Evolutionary conservation across 345 rosid species (phyloP).

Genomic region (Durio zibethinus): DNA sequence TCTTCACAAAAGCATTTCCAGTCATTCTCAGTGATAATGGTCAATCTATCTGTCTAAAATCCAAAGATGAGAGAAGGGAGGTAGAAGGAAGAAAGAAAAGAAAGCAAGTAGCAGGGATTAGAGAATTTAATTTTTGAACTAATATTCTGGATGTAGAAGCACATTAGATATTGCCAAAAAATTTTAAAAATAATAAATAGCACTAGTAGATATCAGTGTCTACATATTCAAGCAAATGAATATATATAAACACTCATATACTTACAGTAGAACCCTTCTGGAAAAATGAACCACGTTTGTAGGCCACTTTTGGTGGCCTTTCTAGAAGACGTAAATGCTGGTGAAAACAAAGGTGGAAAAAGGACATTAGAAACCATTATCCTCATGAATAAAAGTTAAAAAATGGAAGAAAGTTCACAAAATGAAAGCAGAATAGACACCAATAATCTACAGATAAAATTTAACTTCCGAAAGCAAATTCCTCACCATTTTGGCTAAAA

Average conservation of each 20-base stretch:
- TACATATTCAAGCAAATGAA: background rate
- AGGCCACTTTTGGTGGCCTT: conserved; percentile 75
- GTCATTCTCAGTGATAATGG: conserved; percentile 76
- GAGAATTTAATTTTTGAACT: conserved; percentile 1
- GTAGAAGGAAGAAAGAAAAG: background rate
- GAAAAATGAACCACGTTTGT: conserved; percentile 62
- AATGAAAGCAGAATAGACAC: background rate
- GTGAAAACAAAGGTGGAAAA: conserved; percentile 11
- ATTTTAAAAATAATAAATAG: background rate
- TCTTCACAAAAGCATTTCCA: conserved; percentile 94
- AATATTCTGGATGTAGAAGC: background rate
- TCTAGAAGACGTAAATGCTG: conserved; percentile 83
- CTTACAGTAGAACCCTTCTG: conserved; percentile 78
- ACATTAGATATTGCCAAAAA: background rate
- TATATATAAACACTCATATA: conserved; percentile 20
- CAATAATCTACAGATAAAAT: background rate
- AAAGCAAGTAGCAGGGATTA: conserved; percentile 18
- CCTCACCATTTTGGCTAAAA: background rate
- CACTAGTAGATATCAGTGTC: background rate
- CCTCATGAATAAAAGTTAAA: background rate
- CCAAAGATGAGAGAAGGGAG: conserved; percentile 23
- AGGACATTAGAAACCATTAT: background rate
- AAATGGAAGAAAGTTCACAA: background rate
- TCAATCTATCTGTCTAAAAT: conserved; percentile 82
- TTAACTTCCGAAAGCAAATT: background rate